Evolutionary conservation across 208 protist genomes (phyloP), one percentile per base, ranked within the genome.

Genomic region (Phytomonas francai): DNA sequence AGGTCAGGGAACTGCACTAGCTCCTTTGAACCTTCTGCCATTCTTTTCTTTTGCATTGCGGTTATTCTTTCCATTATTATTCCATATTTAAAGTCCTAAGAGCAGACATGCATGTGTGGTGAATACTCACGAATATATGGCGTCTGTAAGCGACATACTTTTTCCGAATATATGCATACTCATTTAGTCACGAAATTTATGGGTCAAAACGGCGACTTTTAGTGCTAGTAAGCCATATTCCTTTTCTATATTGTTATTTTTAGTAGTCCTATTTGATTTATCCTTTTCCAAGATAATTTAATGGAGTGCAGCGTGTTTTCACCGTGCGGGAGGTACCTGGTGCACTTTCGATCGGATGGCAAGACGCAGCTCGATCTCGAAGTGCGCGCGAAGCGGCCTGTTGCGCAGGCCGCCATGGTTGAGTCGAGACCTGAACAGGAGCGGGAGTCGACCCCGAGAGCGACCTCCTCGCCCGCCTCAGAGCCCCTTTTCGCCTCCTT

Each of bases 291-390:
- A 49, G 16, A 19, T 33, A 49, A n/a, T 59, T 67, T 74, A 59
- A 32, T 82, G 70, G 81, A 91, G 65, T 94, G 88, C 72, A 77
- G 74, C 58, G 88, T 94, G 25, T 80, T 79, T 65, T 83, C 85
- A 5, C 83, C 85, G 22, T 94, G 85, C 58, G 88, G 85, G 12
- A 78, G 83, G 60, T 94, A 87, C 71, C 32, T 78, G 31, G 81
- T 94, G 25, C 70, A 78, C 59, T 88, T 89, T 68, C 63, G 19
- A 59, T 73, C 65, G 34, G 65, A 84, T 29, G 60, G 65, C 59
- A 69, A 71, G 61, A 69, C 63, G 9, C 65, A 65, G 28, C 57
- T 83, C 9, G 36, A 27, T 57, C 63, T 91, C 19, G 74, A 81
- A 27, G 45, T 66, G 34, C 34, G 45, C 19, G 9, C 39, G 39